Conservation (phyloP, 768 basidiomycete species). For the Pleurotus ostreatus region DNA sequence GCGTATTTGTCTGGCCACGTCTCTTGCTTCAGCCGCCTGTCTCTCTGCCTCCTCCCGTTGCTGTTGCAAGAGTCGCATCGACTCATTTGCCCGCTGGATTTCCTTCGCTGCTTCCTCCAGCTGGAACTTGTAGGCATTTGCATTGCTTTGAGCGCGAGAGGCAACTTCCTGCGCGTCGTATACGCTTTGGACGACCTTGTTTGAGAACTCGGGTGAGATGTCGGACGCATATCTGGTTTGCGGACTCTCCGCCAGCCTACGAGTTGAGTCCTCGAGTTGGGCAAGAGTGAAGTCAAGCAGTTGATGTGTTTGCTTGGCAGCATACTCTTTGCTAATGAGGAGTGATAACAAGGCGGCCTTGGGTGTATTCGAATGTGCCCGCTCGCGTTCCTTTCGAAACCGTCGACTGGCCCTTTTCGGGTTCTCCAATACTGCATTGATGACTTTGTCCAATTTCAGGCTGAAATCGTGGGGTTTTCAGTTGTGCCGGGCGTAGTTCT, state of each 20-base stretch:
- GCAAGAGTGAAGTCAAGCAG: constrained; percentile 31
- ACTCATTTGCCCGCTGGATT: not conserved
- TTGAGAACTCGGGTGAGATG: constrained; percentile 21
- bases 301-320: constrained; percentile 29
- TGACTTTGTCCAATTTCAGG: constrained; percentile 1
- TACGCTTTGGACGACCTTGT: constrained; percentile 26
- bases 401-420: constrained; percentile 6
- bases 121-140: not conserved
- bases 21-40: constrained; percentile 3
- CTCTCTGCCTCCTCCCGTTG: constrained; percentile 6
- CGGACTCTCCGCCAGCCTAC: constrained; percentile 27
- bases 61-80: not conserved
- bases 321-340: constrained; percentile 29
- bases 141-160: not conserved
- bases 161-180: constrained; percentile 2
- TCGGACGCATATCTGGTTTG: constrained; percentile 14
- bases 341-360: constrained; percentile 25
- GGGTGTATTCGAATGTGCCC: constrained; percentile 14
- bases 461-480: not conserved
- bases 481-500: not conserved
- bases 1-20: not conserved
- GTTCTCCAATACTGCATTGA: constrained; percentile 4
- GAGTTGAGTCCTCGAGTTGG: constrained; percentile 29
- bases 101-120: constrained; percentile 5
- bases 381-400: constrained; percentile 18